These are phyloP conservation scores for Pseudozyma sp. DNA, from an alignment of 1,284 basidiomycete genomes.

Conservation along the genomic window DNA sequence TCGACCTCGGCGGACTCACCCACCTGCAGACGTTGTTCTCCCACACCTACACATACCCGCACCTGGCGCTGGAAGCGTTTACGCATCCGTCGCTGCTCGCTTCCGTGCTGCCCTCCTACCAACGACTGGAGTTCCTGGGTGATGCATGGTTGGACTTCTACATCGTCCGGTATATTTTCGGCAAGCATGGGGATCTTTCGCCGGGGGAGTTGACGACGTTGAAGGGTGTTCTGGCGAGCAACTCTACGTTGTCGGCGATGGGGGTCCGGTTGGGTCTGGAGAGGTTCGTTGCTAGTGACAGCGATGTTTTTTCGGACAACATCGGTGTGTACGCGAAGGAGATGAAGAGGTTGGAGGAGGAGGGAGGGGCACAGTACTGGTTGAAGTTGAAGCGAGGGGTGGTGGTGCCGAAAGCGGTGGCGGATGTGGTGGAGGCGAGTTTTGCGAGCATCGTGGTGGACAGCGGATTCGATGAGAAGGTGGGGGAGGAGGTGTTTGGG, in stretches of 20 bases:
- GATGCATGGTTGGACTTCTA: slow-evolving; percentile 55
- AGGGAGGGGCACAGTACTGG: slow-evolving; percentile 32
- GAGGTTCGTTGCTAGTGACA: slow-evolving; percentile 24
- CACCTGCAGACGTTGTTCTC: slow-evolving; percentile 35
- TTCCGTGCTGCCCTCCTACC: slow-evolving; percentile 43
- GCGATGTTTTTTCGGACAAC: slow-evolving; percentile 2
- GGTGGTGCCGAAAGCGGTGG: slow-evolving; percentile 38
- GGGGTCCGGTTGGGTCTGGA: slow-evolving; percentile 23
- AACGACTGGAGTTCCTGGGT: slow-evolving; percentile 60
- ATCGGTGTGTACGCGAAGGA: slow-evolving; percentile 7
- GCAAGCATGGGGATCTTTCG: slow-evolving; percentile 10
- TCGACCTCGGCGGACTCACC: slow-evolving; percentile 8
- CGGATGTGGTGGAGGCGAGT: slow-evolving; percentile 50
- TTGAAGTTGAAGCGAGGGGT: not conserved
- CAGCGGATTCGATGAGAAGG: slow-evolving; percentile 27
- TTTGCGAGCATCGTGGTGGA: slow-evolving; percentile 56
- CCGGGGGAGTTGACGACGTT: slow-evolving; percentile 47
- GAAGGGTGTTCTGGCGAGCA: slow-evolving; percentile 36
- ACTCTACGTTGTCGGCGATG: slow-evolving; percentile 34
- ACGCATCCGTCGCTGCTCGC: slow-evolving; percentile 50
- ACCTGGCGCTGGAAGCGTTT: slow-evolving; percentile 55
- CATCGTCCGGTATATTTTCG: slow-evolving; percentile 28
- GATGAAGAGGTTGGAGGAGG: not conserved
- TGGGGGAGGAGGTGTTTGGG: slow-evolving; percentile 19
- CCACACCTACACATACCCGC: slow-evolving; percentile 49